These are phyloP conservation scores for Kernera saxatilis DNA, from an alignment of 345 rosid species.

Conservation along the genomic window DNA sequence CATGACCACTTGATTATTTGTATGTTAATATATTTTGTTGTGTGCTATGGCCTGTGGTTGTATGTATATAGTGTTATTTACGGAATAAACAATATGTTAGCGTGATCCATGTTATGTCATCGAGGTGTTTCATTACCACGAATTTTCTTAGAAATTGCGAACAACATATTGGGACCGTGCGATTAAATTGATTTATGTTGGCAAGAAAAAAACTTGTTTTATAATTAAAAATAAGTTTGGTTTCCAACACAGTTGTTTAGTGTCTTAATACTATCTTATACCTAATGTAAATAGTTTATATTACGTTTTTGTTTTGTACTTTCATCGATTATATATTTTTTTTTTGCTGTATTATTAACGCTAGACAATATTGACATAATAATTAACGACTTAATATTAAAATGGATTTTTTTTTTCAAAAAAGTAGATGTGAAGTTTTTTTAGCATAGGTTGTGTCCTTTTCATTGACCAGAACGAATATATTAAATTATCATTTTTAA, in stretches of 20 bases:
- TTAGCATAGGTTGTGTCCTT: constrained; percentile 1
- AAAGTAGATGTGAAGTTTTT: background rate
- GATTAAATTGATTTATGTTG: constrained; percentile 14
- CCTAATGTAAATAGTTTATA: background rate
- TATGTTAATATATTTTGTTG: background rate
- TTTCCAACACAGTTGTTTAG: constrained; percentile 12
- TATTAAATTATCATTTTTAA: background rate
- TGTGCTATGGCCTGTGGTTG: background rate
- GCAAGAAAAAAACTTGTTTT: background rate
- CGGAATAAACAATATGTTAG: constrained; percentile 19
- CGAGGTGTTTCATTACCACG: constrained; percentile 33
- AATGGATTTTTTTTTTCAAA: background rate
- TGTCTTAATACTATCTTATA: background rate
- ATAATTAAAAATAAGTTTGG: constrained; percentile 7
- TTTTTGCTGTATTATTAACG: background rate
- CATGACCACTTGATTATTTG: constrained; percentile 20
- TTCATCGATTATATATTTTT: background rate
- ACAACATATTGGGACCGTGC: constrained; percentile 31
- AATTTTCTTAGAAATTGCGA: constrained; percentile 28
- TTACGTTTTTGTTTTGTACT: constrained; percentile 6
- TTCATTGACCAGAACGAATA: constrained; percentile 18
- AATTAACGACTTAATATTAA: background rate
- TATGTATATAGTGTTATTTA: background rate
- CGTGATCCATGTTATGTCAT: constrained; percentile 31
- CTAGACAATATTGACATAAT: background rate